Conservation (phyloP, 345 rosid genomes). For the Lepidium sativum region DNA sequence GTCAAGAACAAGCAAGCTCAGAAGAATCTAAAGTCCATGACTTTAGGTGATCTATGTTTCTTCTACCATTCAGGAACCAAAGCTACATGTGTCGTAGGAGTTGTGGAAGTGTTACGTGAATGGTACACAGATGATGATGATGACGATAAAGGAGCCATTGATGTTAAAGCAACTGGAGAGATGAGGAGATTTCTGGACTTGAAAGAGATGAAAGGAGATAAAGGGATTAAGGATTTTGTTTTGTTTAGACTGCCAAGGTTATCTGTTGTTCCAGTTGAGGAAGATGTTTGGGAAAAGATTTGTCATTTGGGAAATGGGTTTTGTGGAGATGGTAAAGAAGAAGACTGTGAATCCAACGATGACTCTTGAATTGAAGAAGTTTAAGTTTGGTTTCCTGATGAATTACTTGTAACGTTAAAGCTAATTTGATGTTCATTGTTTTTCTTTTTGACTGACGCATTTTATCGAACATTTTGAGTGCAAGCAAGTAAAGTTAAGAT, state of each 20-base stretch:
- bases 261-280: constrained; percentile 73
- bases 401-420: neutral
- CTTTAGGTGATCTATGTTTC: constrained; percentile 65
- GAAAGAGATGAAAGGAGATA: constrained; percentile 70
- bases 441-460: neutral
- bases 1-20: constrained; percentile 92
- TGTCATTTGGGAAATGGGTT: constrained; percentile 85
- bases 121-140: constrained; percentile 41
- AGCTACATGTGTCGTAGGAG: constrained; percentile 72
- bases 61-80: constrained; percentile 86
- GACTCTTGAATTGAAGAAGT: constrained; percentile 8
- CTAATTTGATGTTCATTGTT: neutral
- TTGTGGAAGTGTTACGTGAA: constrained; percentile 55
- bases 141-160: constrained; percentile 45
- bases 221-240: constrained; percentile 49
- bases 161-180: constrained; percentile 67
- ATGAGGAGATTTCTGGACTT: constrained; percentile 68
- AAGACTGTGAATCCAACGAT: neutral
- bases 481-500: neutral
- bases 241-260: constrained; percentile 78
- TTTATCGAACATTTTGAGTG: constrained; percentile 9
- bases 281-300: constrained; percentile 47
- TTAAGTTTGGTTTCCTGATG: too few relatives aligned
- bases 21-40: constrained; percentile 75
- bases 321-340: constrained; percentile 65